Evolutionary conservation across 331 rosid genomes (phyloP).

Genomic region (Prunus yedoensis): DNA sequence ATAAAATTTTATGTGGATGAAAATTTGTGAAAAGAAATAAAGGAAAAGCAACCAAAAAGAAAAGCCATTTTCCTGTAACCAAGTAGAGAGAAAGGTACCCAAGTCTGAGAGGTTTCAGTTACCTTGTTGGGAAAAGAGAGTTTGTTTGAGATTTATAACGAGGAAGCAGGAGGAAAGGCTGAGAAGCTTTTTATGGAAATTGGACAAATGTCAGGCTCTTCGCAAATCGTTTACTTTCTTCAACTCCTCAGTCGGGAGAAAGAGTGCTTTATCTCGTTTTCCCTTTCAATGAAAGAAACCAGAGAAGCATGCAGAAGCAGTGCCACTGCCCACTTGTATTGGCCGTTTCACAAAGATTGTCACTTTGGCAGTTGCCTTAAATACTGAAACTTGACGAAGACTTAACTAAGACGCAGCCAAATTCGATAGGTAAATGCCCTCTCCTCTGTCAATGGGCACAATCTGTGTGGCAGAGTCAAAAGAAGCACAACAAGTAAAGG

Average conservation of each 20-base stretch:
- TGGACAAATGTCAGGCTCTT: constrained; percentile 31
- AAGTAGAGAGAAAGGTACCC: no score
- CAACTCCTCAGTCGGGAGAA: constrained; percentile 2
- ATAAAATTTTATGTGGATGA: not conserved
- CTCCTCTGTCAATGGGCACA: constrained; percentile 22
- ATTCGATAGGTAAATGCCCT: not conserved
- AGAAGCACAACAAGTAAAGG: not conserved
- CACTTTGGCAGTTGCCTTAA: not conserved
- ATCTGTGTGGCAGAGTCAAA: constrained; percentile 9
- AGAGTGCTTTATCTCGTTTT: constrained; percentile 26
- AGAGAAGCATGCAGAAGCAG: not conserved
- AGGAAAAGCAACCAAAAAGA: no score
- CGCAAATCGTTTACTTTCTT: constrained; percentile 23
- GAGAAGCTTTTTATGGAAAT: not conserved
- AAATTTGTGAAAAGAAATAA: not conserved
- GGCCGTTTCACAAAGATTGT: constrained; percentile 22
- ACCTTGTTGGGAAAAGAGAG: constrained; percentile 19
- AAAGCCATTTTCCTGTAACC: no score
- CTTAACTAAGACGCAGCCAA: constrained; percentile 16
- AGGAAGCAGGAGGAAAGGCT: constrained; percentile 21
- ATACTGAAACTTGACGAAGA: not conserved
- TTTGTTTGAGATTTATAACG: constrained; percentile 21
- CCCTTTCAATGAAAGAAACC: constrained; percentile 10
- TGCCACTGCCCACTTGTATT: constrained; percentile 25
- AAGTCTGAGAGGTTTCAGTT: constrained; percentile 6